Evolutionary conservation across 352 stramenopile genomes (phyloP), one percentile per base, ranked within the genome.

Genomic region (Pythium guiyangense): DNA sequence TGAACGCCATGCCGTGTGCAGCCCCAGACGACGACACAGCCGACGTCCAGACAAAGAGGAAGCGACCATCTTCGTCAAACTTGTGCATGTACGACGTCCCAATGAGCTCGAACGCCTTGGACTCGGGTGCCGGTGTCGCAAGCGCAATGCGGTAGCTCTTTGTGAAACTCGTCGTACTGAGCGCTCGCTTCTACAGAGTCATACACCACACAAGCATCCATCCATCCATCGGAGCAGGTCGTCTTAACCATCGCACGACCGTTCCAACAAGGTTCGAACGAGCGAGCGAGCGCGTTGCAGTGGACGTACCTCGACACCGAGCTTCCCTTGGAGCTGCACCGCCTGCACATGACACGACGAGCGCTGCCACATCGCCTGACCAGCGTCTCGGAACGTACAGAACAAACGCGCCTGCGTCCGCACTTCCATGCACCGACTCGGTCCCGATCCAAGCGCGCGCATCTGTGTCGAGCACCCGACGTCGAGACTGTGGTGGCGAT

Each of bases 351-450:
- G 35, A 11, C 62, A 0, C 57, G 57, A 17, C 59, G 55, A 17
- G 51, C 57, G 18, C 46, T 44, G 31, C 50, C 60, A 25, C 45
- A 27, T 11, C 39, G 17, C 2, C 9, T 45, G n/a, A 20, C 48
- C 44, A 49, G 15, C 58, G 44, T 60, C 64, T 64, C 27, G 45
- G 2, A 62, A 27, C 26, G 1, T 12, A 14, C 35, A 71, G 42
- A 18, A 22, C n/a, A 52, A 39, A 14, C 14, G 34, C 15, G 40
- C 6, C n/a, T 4, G 34, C 15, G 26, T 46, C 8, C 15, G 31
- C 15, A 51, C 26, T 43, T 64, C 55, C 29, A 59, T 31, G n/a
- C 35, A 40, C 42, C 52, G 47, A 40, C 47, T 35, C 31, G 31
- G 6, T 1, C 31, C 31, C 6, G 31, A 35, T 5, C 31, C 31